Evolutionary conservation across 305 asterid species (phyloP).

Genomic region (Plantago coronopus): DNA sequence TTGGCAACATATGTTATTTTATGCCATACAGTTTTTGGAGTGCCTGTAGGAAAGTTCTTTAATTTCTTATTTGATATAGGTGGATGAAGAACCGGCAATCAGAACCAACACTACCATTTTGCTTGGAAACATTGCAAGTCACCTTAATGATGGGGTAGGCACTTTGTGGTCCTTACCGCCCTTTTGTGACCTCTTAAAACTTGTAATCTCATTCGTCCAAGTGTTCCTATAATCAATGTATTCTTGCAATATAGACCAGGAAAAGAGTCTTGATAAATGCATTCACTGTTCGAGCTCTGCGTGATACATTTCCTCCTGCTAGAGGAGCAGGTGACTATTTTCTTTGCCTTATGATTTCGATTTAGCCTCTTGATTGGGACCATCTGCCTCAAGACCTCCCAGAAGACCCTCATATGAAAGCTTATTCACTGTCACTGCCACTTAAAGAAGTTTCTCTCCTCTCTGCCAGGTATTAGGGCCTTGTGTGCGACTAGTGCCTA

Average conservation of each 20-base stretch:
- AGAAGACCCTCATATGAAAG: slow-evolving; percentile 1
- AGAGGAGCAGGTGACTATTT: slow-evolving; percentile 86
- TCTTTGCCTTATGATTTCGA: slow-evolving; percentile 2
- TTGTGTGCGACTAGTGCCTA: slow-evolving; percentile 90
- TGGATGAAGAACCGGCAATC: slow-evolving; percentile 98
- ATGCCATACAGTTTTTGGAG: slow-evolving; percentile 8
- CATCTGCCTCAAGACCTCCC: slow-evolving; percentile 13
- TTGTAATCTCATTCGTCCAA: not conserved
- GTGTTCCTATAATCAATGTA: not conserved
- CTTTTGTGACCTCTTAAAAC: slow-evolving; percentile 17
- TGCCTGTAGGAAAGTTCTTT: slow-evolving; percentile 11
- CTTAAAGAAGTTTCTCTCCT: slow-evolving; percentile 19
- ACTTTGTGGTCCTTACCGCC: slow-evolving; percentile 21
- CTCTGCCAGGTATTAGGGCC: slow-evolving; percentile 88
- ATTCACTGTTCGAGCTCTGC: slow-evolving; percentile 92
- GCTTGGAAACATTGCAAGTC: slow-evolving; percentile 93
- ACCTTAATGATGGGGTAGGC: slow-evolving; percentile 98
- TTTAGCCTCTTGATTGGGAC: slow-evolving; percentile 9
- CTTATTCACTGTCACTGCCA: not conserved
- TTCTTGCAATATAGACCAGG: slow-evolving; percentile 65
- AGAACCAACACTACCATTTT: slow-evolving; percentile 96
- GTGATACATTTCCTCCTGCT: slow-evolving; percentile 96
- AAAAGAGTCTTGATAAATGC: slow-evolving; percentile 97
- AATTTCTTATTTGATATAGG: slow-evolving; percentile 43
- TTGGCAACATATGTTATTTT: slow-evolving; percentile 17